phyloP scores from a whole-genome alignment of 1,139 yeast genomes.

The Taphrina populina region DNA sequence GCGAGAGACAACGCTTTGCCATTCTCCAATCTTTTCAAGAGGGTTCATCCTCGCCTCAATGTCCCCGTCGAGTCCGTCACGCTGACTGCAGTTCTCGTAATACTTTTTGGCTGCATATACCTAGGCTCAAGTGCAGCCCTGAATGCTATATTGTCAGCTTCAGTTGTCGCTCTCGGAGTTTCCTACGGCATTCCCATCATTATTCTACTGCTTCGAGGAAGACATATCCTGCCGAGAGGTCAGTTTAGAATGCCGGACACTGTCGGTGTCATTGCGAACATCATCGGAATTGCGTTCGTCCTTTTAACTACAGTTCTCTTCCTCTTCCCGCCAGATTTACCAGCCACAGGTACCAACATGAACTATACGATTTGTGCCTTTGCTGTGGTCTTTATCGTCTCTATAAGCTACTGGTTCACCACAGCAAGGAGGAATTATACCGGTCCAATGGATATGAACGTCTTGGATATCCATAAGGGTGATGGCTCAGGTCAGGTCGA shows the following conservation, averaged over 20 bases:
- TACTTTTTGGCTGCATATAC: slow-evolving; percentile 59
- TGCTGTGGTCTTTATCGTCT: slow-evolving; percentile 41
- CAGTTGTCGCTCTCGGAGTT: slow-evolving; percentile 71
- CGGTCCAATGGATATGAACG: slow-evolving; percentile 17
- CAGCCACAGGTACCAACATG: slow-evolving; percentile 62
- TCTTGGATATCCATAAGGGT: slow-evolving; percentile 8
- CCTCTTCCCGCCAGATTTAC: slow-evolving; percentile 72
- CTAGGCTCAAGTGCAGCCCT: slow-evolving; percentile 72
- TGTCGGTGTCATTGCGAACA: slow-evolving; percentile 60
- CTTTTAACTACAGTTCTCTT: slow-evolving; percentile 60
- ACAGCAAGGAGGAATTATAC: slow-evolving; percentile 40
- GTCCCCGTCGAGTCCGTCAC: slow-evolving; percentile 73
- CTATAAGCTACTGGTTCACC: slow-evolving; percentile 41
- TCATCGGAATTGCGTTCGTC: slow-evolving; percentile 62
- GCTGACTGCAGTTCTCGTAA: slow-evolving; percentile 66
- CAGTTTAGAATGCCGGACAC: slow-evolving; percentile 61
- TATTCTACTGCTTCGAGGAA: slow-evolving; percentile 59
- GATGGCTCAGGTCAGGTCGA: slow-evolving; percentile 6
- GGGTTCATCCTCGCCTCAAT: slow-evolving; percentile 59
- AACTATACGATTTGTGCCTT: slow-evolving; percentile 66
- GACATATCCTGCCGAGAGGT: slow-evolving; percentile 63
- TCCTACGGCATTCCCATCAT: slow-evolving; percentile 77
- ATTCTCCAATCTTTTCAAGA: slow-evolving; percentile 60
- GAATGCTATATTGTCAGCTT: slow-evolving; percentile 81
- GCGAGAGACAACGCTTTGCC: slow-evolving; percentile 86